Evolutionary conservation across 2,329 filamentous ascomycete species (phyloP).

Genomic region (Colletotrichum siamense): DNA sequence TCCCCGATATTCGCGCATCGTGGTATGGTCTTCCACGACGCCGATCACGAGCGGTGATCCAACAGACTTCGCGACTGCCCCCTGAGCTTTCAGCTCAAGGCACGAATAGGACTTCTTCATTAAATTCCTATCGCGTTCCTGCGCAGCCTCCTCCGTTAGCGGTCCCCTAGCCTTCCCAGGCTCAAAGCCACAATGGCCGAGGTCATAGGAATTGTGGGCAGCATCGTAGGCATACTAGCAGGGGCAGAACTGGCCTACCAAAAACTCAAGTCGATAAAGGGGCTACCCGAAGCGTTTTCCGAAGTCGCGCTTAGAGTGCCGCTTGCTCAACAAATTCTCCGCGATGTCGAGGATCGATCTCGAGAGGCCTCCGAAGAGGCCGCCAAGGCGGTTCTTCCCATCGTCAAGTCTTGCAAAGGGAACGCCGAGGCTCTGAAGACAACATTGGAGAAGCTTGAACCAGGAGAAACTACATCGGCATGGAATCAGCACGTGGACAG

Average conservation of each 20-base stretch:
- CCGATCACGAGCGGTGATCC: too few relatives aligned
- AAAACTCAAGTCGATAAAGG: background rate
- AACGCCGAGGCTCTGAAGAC: background rate
- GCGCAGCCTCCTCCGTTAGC: too few relatives aligned
- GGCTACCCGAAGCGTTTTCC: background rate
- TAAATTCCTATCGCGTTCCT: too few relatives aligned
- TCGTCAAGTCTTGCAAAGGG: background rate
- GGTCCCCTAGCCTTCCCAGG: too few relatives aligned
- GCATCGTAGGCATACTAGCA: background rate
- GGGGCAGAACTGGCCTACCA: background rate
- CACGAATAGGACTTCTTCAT: too few relatives aligned
- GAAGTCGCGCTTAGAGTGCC: background rate
- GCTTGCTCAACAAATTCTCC: background rate
- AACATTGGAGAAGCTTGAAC: background rate
- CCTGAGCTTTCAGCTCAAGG: too few relatives aligned
- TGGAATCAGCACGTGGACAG: background rate
- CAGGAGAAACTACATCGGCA: background rate
- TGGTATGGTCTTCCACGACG: too few relatives aligned
- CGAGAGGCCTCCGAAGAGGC: background rate
- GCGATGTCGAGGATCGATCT: background rate
- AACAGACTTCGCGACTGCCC: too few relatives aligned
- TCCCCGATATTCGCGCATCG: too few relatives aligned
- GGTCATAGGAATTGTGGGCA: background rate
- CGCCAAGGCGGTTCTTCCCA: accelerated
- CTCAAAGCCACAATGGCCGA: too few relatives aligned